A percentile compares a stretch with the other conserved stretches of the same genome.
These are phyloP conservation scores for Quercus ilex DNA, from an alignment of 306 rosid genomes.

Conservation along the genomic window DNA sequence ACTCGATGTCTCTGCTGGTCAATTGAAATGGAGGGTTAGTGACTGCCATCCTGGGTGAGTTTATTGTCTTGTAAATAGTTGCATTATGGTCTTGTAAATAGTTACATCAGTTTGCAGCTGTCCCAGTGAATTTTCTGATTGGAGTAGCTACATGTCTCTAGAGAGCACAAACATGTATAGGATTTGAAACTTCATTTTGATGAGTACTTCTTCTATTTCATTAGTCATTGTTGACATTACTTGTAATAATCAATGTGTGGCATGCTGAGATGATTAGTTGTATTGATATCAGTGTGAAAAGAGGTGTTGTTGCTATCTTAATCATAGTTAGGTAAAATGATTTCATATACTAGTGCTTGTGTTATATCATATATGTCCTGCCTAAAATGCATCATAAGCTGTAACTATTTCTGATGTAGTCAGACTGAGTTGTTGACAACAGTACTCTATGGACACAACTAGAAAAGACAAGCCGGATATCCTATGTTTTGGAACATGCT, in stretches of 20 bases:
- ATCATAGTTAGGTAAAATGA: no score
- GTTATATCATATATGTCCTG: no score
- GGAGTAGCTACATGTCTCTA: neutral
- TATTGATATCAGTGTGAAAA: no score
- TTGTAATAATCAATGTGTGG: no score
- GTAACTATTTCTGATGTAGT: neutral
- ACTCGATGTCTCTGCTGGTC: constrained; percentile 76
- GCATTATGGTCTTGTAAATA: neutral
- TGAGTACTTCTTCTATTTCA: no score
- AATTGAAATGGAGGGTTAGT: constrained; percentile 66
- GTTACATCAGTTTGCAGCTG: neutral
- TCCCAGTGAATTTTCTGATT: neutral
- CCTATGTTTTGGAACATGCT: neutral
- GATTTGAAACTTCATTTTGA: neutral
- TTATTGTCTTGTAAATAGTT: neutral
- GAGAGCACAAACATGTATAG: neutral
- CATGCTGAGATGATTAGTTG: no score
- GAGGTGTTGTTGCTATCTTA: no score
- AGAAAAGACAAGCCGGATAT: neutral
- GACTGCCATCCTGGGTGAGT: constrained; percentile 96
- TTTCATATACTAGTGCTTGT: no score
- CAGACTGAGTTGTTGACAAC: neutral
- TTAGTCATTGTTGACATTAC: no score
- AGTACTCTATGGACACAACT: neutral
- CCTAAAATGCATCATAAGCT: neutral